phyloP scores from a whole-genome alignment of 75 land plant species.

The Selaginella tamariscina region DNA sequence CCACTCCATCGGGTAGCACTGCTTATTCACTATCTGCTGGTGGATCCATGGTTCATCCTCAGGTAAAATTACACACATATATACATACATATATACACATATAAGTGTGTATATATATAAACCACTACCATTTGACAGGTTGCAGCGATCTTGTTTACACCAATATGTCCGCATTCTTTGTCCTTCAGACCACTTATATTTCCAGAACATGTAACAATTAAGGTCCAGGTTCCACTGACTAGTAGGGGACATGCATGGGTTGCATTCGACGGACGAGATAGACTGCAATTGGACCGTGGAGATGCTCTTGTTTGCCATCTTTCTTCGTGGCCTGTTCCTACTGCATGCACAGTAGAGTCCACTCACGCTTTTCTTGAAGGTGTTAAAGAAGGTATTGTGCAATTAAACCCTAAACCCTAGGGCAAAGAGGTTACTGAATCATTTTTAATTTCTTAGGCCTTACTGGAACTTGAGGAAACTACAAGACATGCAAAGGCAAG shows the following conservation, averaged over 20 bases:
- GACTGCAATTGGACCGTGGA: constrained; percentile 58
- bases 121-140: constrained; percentile 42
- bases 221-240: constrained; percentile 67
- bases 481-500: no score
- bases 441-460: no score
- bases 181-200: constrained; percentile 89
- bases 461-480: constrained; percentile 90
- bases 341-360: constrained; percentile 72
- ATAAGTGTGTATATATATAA: no score
- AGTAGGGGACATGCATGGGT: constrained; percentile 94
- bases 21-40: constrained; percentile 98
- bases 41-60: constrained; percentile 99
- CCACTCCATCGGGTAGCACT: constrained; percentile 98
- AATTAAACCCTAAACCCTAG: no score
- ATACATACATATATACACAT: no score
- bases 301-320: constrained; percentile 77
- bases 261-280: constrained; percentile 85
- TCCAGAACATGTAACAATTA: constrained; percentile 75
- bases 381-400: constrained; percentile 82
- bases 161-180: constrained; percentile 95
- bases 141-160: constrained; percentile 92
- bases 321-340: constrained; percentile 92
- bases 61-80: constrained; percentile 34
- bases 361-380: constrained; percentile 75
- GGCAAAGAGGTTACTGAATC: no score